These are phyloP conservation scores for Lactarius hatsudake DNA, from an alignment of 768 basidiomycete species.

Conservation along the genomic window DNA sequence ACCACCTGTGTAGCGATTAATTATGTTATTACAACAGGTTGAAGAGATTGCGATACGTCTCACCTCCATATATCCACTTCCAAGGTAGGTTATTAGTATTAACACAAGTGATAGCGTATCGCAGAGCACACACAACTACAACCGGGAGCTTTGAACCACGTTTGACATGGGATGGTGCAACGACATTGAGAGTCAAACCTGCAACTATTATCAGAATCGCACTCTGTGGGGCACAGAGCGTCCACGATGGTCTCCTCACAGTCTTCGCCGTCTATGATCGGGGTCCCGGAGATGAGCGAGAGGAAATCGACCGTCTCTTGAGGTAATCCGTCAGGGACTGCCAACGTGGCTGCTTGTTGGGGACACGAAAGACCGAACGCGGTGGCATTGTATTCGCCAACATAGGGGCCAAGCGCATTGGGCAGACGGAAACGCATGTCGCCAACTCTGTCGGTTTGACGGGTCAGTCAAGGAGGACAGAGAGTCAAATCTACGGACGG, in stretches of 20 bases:
- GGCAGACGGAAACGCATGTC: conserved; percentile 41
- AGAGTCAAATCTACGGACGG: conserved; percentile 33
- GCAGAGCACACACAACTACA: conserved; percentile 25
- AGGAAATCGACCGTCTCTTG: background rate
- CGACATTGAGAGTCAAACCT: conserved; percentile 30
- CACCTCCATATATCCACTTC: conserved; percentile 31
- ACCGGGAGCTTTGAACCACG: conserved; percentile 26
- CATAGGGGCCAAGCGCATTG: conserved; percentile 16
- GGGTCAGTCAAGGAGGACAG: background rate
- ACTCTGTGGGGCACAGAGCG: background rate
- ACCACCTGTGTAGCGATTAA: background rate
- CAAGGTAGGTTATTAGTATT: background rate
- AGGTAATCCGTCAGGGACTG: background rate
- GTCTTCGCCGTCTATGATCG: conserved; percentile 19
- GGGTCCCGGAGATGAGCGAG: background rate
- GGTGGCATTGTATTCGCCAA: conserved; percentile 23
- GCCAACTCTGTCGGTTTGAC: conserved; percentile 30
- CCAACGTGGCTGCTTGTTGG: conserved; percentile 24
- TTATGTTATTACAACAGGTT: background rate
- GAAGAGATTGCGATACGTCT: background rate
- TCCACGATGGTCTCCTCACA: conserved; percentile 19
- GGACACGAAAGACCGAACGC: conserved; percentile 30
- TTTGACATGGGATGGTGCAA: conserved; percentile 19
- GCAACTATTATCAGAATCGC: background rate
- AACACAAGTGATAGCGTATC: background rate